These are phyloP conservation scores for Aspergillus sp. DNA, from an alignment of 2,329 filamentous ascomycete species.

Conservation along the genomic window DNA sequence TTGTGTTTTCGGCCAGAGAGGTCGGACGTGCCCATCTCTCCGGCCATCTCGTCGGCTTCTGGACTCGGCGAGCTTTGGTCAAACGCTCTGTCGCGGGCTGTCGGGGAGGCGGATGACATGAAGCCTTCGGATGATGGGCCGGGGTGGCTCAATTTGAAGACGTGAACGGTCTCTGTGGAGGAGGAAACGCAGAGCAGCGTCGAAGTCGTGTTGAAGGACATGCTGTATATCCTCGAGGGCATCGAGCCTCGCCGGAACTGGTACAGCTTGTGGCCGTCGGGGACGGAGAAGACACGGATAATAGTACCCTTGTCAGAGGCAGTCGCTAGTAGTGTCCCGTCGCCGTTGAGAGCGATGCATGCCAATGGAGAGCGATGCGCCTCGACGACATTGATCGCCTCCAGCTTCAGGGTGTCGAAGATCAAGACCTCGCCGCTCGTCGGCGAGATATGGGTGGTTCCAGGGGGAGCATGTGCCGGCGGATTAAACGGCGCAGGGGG, in stretches of 20 bases:
- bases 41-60: conserved; percentile 23
- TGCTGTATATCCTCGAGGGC: conserved; percentile 91
- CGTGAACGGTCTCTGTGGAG: conserved; percentile 90
- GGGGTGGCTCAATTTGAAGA: conserved; percentile 65
- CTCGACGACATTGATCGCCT: conserved; percentile 91
- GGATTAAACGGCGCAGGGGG: conserved; percentile 43
- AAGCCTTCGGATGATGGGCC: conserved; percentile 19
- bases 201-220: conserved; percentile 95
- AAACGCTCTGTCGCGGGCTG: conserved; percentile 15
- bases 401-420: conserved; percentile 79
- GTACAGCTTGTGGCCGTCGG: conserved; percentile 82
- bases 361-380: conserved; percentile 87
- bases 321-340: conserved; percentile 84
- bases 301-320: conserved; percentile 97
- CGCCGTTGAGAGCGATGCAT: conserved; percentile 82
- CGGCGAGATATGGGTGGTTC: conserved; percentile 62
- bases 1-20: conserved; percentile 42
- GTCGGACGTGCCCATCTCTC: conserved; percentile 23
- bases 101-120: conserved; percentile 15
- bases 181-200: conserved; percentile 92
- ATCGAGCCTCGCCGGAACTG: conserved; percentile 95
- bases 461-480: conserved; percentile 75
- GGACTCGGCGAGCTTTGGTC: conserved; percentile 18
- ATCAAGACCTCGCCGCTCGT: conserved; percentile 88
- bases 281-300: conserved; percentile 89